Conservation (phyloP, 2,329 filamentous ascomycete genomes). For the Aspergillus ochraceus region DNA sequence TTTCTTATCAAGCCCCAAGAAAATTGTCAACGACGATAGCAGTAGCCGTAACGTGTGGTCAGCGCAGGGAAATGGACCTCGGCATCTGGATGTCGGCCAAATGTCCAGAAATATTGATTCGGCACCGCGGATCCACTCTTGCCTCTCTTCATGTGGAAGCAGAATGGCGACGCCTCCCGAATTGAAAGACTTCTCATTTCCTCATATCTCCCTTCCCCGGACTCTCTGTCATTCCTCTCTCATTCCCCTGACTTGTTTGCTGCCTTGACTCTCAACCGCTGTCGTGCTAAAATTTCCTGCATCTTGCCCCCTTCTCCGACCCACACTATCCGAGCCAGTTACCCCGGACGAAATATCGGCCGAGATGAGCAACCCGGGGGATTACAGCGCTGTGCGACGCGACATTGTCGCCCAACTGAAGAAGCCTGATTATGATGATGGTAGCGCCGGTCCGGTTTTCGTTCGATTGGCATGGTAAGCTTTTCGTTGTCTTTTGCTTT, state of each 20-base stretch:
- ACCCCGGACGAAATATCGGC: conserved; percentile 24
- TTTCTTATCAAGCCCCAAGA: background rate
- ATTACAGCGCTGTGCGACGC: conserved; percentile 53
- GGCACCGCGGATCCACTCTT: conserved; percentile 30
- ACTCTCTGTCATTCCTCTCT: conserved; percentile 6
- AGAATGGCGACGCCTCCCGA: conserved; percentile 18
- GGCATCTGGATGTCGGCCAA: conserved; percentile 26
- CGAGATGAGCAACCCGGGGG: conserved; percentile 38
- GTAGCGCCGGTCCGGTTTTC: conserved; percentile 63
- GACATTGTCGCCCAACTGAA: conserved; percentile 56
- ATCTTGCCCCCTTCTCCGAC: background rate
- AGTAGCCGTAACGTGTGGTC: background rate
- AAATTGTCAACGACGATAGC: too few species aligned
- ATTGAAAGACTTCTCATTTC: conserved; percentile 1
- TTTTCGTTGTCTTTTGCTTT: background rate
- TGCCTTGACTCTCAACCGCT: background rate
- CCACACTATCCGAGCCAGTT: conserved; percentile 4
- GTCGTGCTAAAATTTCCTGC: background rate
- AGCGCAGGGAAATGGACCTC: conserved; percentile 25
- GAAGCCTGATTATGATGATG: conserved; percentile 66
- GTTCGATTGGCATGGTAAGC: conserved; percentile 63
- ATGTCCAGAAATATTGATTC: conserved; percentile 17
- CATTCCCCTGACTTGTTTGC: background rate
- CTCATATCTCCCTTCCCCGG: conserved; percentile 2
- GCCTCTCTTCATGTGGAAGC: conserved; percentile 31